Base-by-base conservation (phyloP, 306 rosid genomes). In the Sophora flavescens region DNA sequence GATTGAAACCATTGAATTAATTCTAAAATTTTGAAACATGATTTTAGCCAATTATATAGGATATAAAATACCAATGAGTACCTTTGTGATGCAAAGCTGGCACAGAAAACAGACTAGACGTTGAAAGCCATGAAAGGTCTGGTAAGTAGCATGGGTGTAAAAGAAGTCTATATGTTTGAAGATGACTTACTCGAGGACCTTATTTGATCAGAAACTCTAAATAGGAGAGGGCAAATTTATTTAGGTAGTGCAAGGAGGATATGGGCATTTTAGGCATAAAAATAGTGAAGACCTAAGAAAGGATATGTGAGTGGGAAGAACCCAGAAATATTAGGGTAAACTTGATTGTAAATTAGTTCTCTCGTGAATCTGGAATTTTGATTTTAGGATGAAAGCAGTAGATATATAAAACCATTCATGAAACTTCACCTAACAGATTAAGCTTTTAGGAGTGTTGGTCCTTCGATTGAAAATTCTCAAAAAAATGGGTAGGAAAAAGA, bases 91-190 rank as follows among this genome's bases (percentile, higher is more conserved):
- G 32, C 51, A 33, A 35, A 41, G 54, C 15, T 53, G 52, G 16
- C 8, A 26, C 14, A 1, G 41, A 54, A 18, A 54, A 17, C 65
- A 36, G 18, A n/a, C 16, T 22, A 5, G 28, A 16, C 5, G n/a
- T 51, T 63, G 56, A 66, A 60, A 60, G 13, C 69, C 78, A 26
- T 28, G 26, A 42, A 41, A 26, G 47, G 41, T 59, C 5, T 33
- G 16, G 45, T 51, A n/a, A 33, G 5, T 51, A 16, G 14, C 38
- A 13, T 54, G 14, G 16, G 12, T 1, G 4, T 36, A 53, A 53
- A 53, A 41, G 7, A 35, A 17, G 4, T 52, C 58, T 47, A 17
- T 45, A 10, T 66, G 16, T 53, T 16, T 35, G 50, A 16, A 36
- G 61, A 36, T 53, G 38, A 53, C 51, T 69, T 17, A 6, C 51